phyloP scores from a whole-genome alignment of 441 rosid genomes.

The Populus trichocarpa region DNA sequence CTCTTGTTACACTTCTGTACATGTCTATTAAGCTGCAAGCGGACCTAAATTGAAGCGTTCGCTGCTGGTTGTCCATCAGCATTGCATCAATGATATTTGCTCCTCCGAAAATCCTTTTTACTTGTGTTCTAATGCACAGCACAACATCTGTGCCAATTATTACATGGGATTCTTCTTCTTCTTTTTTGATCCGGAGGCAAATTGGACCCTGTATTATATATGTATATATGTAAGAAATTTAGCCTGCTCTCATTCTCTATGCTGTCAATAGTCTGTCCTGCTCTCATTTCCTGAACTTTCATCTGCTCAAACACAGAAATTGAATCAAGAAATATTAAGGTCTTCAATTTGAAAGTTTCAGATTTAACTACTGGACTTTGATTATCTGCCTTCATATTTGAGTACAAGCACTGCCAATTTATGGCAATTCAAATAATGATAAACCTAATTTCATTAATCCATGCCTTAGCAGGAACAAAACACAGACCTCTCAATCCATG shows the following conservation, averaged over 20 bases:
- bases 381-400: not conserved
- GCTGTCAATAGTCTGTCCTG: too few relatives aligned
- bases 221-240: not conserved
- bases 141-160: not conserved
- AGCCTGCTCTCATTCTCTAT: not conserved
- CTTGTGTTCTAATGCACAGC: not conserved
- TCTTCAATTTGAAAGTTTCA: not conserved
- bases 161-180: not conserved
- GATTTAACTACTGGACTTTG: not conserved
- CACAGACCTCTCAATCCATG: not conserved
- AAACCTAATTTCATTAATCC: not conserved
- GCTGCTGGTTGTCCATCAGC: not conserved
- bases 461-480: not conserved
- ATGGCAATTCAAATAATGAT: not conserved
- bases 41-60: conserved; percentile 39
- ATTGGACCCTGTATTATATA: not conserved
- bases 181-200: too few relatives aligned
- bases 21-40: conserved; percentile 84
- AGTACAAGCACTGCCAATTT: not conserved
- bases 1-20: conserved; percentile 69
- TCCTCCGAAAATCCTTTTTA: not conserved
- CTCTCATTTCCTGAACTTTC: not conserved
- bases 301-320: not conserved
- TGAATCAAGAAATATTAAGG: not conserved
- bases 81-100: not conserved